Conservation (phyloP, 1,284 basidiomycete species). For the Tilletiaria anomala region DNA sequence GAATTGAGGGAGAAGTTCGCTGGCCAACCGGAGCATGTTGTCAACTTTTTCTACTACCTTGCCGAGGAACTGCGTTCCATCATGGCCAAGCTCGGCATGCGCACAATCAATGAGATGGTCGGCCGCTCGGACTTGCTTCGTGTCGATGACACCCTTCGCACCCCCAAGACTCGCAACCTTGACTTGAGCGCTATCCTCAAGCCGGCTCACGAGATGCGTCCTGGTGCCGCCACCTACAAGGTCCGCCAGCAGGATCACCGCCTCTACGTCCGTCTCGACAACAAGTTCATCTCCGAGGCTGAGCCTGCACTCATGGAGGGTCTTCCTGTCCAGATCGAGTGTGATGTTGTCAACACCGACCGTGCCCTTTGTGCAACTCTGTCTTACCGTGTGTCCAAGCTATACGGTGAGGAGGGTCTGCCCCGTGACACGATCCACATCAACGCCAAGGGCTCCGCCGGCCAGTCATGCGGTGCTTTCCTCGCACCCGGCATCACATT, state of each 20-base stretch:
- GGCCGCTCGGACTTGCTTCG: slow-evolving; percentile 30
- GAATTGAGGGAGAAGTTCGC: slow-evolving; percentile 32
- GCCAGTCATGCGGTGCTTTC: slow-evolving; percentile 34
- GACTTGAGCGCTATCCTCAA: slow-evolving; percentile 28
- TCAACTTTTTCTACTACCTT: slow-evolving; percentile 37
- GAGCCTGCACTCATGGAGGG: slow-evolving; percentile 30
- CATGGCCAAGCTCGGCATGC: slow-evolving; percentile 34
- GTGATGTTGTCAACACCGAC: slow-evolving; percentile 36
- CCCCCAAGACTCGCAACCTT: slow-evolving; percentile 26
- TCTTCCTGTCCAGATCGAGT: slow-evolving; percentile 33
- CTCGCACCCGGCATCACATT: slow-evolving; percentile 32
- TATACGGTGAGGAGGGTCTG: slow-evolving; percentile 33
- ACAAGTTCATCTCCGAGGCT: slow-evolving; percentile 37
- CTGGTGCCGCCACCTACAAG: slow-evolving; percentile 36
- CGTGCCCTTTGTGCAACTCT: slow-evolving; percentile 34
- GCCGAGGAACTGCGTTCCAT: slow-evolving; percentile 30
- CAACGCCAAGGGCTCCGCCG: slow-evolving; percentile 31
- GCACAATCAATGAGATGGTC: slow-evolving; percentile 36
- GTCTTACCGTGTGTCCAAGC: slow-evolving; percentile 33
- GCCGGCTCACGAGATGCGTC: slow-evolving; percentile 34
- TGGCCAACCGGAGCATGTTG: slow-evolving; percentile 30
- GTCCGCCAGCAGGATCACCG: slow-evolving; percentile 36
- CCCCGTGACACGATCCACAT: slow-evolving; percentile 35
- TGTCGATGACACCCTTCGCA: slow-evolving; percentile 23
- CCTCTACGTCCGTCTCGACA: slow-evolving; percentile 34